Conservation (phyloP, 805 yeast genomes). For the Metschnikowia chrysomelidarum region DNA sequence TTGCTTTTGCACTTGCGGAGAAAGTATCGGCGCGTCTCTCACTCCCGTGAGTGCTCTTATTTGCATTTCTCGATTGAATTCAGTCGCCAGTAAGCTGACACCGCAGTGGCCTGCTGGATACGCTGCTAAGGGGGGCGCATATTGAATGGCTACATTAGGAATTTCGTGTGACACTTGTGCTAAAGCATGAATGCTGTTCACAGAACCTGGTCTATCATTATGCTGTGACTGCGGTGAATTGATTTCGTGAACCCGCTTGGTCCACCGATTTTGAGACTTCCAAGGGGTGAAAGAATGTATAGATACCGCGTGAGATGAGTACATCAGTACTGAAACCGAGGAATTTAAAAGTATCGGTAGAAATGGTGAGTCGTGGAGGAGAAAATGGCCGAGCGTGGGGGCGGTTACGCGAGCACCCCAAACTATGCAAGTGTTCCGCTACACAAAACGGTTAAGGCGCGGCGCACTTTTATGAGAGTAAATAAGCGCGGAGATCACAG, state of each 20-base stretch:
- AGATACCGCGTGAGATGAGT: conserved; percentile 5
- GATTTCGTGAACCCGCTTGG: conserved; percentile 15
- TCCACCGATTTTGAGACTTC: conserved; percentile 12
- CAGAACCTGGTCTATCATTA: conserved; percentile 2
- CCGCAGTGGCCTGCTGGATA: conserved; percentile 46
- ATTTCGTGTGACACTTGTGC: conserved; percentile 14
- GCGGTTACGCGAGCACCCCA: no score
- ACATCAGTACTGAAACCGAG: no score
- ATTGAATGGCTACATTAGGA: conserved; percentile 19
- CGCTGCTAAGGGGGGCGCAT: conserved; percentile 55
- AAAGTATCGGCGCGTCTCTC: conserved; percentile 15
- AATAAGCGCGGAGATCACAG: no score
- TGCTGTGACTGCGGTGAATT: conserved; percentile 1
- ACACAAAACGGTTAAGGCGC: no score
- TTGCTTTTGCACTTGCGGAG: conserved; percentile 22
- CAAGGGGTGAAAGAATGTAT: conserved; percentile 10
- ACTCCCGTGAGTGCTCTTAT: conserved; percentile 13
- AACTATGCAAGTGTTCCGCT: no score
- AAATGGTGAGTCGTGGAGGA: neutral
- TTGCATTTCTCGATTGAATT: conserved; percentile 23
- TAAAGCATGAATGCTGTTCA: conserved; percentile 9
- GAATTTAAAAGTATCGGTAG: neutral
- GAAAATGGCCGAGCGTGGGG: no score
- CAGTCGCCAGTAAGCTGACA: conserved; percentile 19
- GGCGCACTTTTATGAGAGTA: no score